Evolutionary conservation across 177 flowering plant species (phyloP).

Genomic region (Vitis hybrid): DNA sequence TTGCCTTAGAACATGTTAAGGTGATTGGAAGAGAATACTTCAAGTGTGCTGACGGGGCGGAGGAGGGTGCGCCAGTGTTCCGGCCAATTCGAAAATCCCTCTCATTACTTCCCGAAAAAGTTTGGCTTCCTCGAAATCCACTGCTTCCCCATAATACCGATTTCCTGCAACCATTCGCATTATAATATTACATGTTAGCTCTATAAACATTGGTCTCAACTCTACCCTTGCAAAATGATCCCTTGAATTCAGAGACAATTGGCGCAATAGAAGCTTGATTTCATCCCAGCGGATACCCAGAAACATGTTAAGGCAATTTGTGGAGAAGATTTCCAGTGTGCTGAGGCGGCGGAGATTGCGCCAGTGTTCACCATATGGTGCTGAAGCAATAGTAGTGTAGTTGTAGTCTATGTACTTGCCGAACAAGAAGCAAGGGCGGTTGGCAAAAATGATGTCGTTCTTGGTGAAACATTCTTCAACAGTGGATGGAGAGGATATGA

Average conservation of each 20-base stretch:
- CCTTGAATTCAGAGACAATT: too few relatives aligned
- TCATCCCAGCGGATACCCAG: constrained; percentile 32
- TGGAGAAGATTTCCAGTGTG: constrained; percentile 31
- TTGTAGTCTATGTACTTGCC: constrained; percentile 25
- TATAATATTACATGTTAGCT: too few relatives aligned
- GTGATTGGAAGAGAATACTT: too few relatives aligned
- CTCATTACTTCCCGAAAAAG: not conserved
- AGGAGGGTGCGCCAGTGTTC: not conserved
- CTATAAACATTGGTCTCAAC: too few relatives aligned
- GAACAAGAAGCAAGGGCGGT: constrained; percentile 13
- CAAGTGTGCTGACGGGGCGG: too few relatives aligned
- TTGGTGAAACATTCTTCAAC: constrained; percentile 34
- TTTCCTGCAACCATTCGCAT: too few relatives aligned
- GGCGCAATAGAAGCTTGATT: constrained; percentile 5
- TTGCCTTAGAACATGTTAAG: too few relatives aligned
- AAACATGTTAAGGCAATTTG: constrained; percentile 19
- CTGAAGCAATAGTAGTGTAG: constrained; percentile 12
- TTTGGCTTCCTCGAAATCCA: too few relatives aligned
- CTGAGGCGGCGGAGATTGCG: constrained; percentile 40
- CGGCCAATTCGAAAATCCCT: constrained; percentile 1
- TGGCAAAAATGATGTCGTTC: constrained; percentile 27
- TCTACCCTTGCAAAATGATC: too few relatives aligned
- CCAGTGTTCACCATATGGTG: constrained; percentile 40
- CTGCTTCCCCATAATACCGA: too few relatives aligned
- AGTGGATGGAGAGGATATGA: constrained; percentile 16